Base-by-base conservation (phyloP, 768 basidiomycete species). In the Boletus vinaceobasis region DNA sequence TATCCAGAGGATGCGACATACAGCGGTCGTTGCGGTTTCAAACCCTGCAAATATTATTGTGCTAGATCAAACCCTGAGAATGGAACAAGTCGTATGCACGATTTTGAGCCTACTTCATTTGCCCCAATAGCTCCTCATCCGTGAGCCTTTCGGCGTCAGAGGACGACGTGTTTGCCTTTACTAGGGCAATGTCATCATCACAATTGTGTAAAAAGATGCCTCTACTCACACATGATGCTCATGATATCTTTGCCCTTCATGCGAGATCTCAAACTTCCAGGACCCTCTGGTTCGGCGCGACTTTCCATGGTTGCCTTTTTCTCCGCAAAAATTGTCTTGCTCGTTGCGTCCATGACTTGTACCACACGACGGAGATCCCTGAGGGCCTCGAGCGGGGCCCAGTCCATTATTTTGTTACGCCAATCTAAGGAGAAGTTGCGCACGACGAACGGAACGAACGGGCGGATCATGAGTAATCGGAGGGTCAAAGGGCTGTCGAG, bases 201-300 rank as follows among this genome's bases (percentile, higher is more conserved):
- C 5, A 10, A 33, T 38, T 4, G 43, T 23, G 39, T 44, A 43
- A 32, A 23, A 37, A 21, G 33, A n/a, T 11, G 17, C 1, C 0
- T 33, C 17, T 11, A 65, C 73, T 54, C 42, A 77, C 75, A 32
- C 66, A 76, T 69, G 57, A 77, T 70, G 53, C 63, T 73, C 74
- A 77, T 73, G 38, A 77, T 71, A 43, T 76, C 73, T 48, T 62
- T 70, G 1, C 69, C 64, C 47, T 58, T 61, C 53, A 55, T 62
- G 17, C 47, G 47, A 33, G 61, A 58, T 17, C 38, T 43, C 29
- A 57, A n/a, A 21, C 42, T 46, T 42, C 52, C 59, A 9, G 53
- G 43, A 40, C 53, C 42, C 6, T 58, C 55, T 42, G 50, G 51
- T 29, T 45, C 58, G 10, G 48, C 35, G 26, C n/a, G 37, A 39